These are phyloP conservation scores for Brassica carinata DNA, from an alignment of 345 rosid genomes.

Conservation along the genomic window DNA sequence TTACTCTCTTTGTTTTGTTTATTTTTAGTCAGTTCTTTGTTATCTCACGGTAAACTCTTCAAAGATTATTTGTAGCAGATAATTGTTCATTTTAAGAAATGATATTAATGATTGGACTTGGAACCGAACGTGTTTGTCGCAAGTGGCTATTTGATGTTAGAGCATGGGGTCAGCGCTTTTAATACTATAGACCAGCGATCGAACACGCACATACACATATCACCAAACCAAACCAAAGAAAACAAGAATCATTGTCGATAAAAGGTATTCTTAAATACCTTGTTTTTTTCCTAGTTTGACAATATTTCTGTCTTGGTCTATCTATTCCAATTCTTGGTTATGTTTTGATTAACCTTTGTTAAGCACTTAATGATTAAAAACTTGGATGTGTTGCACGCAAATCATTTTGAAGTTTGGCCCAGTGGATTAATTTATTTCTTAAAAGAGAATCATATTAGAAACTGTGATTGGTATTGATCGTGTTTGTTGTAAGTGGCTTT, in stretches of 20 bases:
- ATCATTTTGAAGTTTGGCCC: neutral
- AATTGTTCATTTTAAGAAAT: neutral
- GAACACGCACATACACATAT: neutral
- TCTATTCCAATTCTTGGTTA: neutral
- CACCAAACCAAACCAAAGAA: neutral
- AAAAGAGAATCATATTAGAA: no score
- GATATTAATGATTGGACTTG: neutral
- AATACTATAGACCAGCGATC: neutral
- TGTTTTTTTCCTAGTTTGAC: neutral
- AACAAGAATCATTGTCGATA: neutral
- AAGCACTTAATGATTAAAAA: neutral
- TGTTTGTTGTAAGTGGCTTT: no score
- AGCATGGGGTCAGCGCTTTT: neutral
- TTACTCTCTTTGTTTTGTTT: neutral
- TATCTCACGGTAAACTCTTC: neutral
- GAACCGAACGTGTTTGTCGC: neutral
- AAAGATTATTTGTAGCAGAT: neutral
- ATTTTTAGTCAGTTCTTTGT: no score
- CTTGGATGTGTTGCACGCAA: neutral
- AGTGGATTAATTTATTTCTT: no score
- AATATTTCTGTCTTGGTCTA: neutral
- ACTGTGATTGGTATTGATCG: no score
- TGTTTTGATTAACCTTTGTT: neutral
- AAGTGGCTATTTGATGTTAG: neutral
- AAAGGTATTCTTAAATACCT: neutral